Evolutionary conservation across 805 yeast species (phyloP), one percentile per base, ranked within the genome.

Genomic region (Yarrowia osloensis): DNA sequence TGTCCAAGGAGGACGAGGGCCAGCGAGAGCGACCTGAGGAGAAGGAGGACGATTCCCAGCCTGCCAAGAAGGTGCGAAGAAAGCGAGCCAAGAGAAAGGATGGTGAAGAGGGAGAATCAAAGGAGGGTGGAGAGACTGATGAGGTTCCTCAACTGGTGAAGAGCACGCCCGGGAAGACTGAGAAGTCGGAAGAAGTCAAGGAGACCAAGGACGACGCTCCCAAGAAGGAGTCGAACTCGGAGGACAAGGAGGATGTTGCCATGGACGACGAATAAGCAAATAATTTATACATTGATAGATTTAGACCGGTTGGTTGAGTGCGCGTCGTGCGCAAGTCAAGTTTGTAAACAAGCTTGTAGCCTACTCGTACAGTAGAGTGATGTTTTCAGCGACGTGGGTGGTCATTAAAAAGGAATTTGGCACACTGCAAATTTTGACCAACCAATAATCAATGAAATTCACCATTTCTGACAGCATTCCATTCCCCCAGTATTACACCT

Each of bases 21-120:
- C 19, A 65, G 46, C 33, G 62, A 26, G 67, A 31, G 54, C 29
- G 66, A 33, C 21, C 28, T 4, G 37, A 24, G n/a, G 67, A 63
- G 66, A 28, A 33, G 33, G 63, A 50, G 2, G 50, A 8, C 2
- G 28, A 35, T 21, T 29, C 52, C 2, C 47, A 65, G 24, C 37
- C 63, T 4, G 63, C 6, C 28, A 68, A 28, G 40, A 42, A 26
- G 65, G 49, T 22, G 65, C 68, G 66, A 47, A 67, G 75, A 17
- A 61, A 71, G 21, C 70, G 70, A 67, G 68, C 74, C 28, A 73
- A 72, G 50, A 67, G 67, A 44, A 54, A 50, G 66, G 55, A 69
- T 12, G 29, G 66, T 49, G 50, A 69, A 47, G 54, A 65, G 39
- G 40, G 49, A 0, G 49, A 44, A 17, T 6, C 44, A 9, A 31